Evolutionary conservation across 331 rosid genomes (phyloP).

Genomic region (Pyracantha coccinea): DNA sequence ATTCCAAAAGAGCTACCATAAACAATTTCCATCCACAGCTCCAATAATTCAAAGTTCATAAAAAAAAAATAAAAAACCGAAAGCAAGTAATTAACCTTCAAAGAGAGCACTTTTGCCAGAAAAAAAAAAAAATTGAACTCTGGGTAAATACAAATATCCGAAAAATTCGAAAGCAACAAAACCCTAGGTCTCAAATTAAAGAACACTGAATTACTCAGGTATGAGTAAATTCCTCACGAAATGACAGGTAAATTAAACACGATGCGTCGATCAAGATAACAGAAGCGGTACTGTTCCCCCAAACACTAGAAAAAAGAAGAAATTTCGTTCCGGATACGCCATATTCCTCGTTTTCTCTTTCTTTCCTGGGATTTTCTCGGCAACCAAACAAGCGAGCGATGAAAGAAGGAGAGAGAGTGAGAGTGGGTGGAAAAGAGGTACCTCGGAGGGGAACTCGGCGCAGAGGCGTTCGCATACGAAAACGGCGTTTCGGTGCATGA

Average conservation of each 20-base stretch:
- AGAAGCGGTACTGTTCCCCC: not conserved
- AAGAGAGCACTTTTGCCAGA: not conserved
- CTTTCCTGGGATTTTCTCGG: not conserved
- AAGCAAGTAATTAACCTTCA: not conserved
- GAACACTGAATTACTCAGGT: not conserved
- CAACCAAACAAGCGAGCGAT: slow-evolving; percentile 3
- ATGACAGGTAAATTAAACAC: not conserved
- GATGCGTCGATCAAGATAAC: slow-evolving; percentile 13
- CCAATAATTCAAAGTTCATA: not conserved
- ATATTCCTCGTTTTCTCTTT: not conserved
- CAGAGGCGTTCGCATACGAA: slow-evolving; percentile 86
- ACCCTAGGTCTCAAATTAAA: not conserved
- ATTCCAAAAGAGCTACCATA: not conserved
- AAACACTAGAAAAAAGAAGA: not conserved
- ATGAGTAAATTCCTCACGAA: not conserved
- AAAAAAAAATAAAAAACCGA: not conserved
- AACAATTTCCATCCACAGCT: not conserved
- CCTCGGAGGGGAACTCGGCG: slow-evolving; percentile 88
- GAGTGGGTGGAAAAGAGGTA: slow-evolving; percentile 1
- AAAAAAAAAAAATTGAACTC: not conserved
- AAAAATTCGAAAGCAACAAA: not conserved
- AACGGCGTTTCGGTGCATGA: slow-evolving; percentile 72
- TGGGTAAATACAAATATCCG: no score
- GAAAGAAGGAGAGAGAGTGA: not conserved
- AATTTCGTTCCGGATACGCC: not conserved